A percentile compares a stretch with the other conserved stretches of the same genome.
Conservation (phyloP, 306 rosid species). For the Lathyrus tuberosus region DNA sequence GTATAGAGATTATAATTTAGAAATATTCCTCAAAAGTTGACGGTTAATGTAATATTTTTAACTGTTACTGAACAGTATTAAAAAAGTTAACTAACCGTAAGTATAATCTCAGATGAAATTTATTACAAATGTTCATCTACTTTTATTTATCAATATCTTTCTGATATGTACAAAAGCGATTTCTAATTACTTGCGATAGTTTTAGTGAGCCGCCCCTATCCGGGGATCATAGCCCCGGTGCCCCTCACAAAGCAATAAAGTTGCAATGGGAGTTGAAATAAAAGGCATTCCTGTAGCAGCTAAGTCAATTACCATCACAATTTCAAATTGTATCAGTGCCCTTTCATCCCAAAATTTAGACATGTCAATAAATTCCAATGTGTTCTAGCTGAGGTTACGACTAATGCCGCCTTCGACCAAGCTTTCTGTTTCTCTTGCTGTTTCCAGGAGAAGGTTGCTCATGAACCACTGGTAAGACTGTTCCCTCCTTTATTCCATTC, state of each 20-base stretch:
- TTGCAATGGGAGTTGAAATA: conserved; percentile 2
- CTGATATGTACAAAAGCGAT: too few relatives aligned
- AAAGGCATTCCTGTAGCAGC: neutral
- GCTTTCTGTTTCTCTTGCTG: conserved; percentile 60
- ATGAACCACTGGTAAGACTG: conserved; percentile 68
- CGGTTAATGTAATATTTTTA: too few relatives aligned
- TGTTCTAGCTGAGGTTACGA: conserved; percentile 13
- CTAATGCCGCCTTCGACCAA: conserved; percentile 74
- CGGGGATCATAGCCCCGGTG: too few relatives aligned
- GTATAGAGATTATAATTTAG: too few relatives aligned
- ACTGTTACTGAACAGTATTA: too few relatives aligned
- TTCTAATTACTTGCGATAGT: too few relatives aligned
- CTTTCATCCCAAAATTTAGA: neutral
- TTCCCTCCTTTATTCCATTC: conserved; percentile 81
- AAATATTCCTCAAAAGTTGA: too few relatives aligned
- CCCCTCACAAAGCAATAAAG: neutral
- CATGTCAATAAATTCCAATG: conserved; percentile 1
- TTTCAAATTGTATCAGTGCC: neutral
- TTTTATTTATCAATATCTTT: too few relatives aligned
- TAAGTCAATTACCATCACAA: neutral
- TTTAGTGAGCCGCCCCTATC: too few relatives aligned
- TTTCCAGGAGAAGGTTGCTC: conserved; percentile 63
- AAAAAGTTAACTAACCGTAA: too few relatives aligned
- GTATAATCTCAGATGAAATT: too few relatives aligned
- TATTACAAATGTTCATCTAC: too few relatives aligned